Conservation (phyloP, 192 early-diverging fungal genomes). For the Coemansia sp. region DNA sequence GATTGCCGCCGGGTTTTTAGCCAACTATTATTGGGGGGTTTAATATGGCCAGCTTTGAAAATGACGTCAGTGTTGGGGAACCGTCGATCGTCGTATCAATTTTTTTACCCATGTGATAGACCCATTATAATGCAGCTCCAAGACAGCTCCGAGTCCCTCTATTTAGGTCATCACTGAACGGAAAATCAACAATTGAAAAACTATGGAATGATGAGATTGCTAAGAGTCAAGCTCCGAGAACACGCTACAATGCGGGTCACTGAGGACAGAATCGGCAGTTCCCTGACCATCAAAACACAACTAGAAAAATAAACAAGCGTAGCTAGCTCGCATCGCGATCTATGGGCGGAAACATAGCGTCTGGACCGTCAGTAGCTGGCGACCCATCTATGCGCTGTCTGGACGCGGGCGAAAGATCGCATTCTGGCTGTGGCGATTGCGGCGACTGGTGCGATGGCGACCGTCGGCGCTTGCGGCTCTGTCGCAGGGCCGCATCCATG, state of each 20-base stretch:
- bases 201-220: constrained; percentile 32
- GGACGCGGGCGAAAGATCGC: neutral
- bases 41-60: neutral
- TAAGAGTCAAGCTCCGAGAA: constrained; percentile 46
- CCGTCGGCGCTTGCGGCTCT: constrained; percentile 39
- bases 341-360: constrained; percentile 40
- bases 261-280: constrained; percentile 24
- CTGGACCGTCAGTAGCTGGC: constrained; percentile 11
- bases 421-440: neutral
- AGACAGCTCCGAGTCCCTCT: neutral
- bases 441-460: constrained; percentile 18
- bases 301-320: neutral
- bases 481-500: constrained; percentile 18
- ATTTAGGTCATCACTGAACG: neutral
- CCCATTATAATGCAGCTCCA: neutral
- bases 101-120: neutral
- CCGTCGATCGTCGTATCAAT: neutral
- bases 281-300: constrained; percentile 15
- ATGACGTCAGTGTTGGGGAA: neutral
- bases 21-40: neutral
- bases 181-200: neutral
- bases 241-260: neutral
- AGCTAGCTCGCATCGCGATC: constrained; percentile 14
- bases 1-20: neutral
- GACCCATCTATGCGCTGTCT: neutral